These are phyloP conservation scores for Acanthamoeba castellanii DNA, from an alignment of 208 protist genomes.

Conservation along the genomic window DNA sequence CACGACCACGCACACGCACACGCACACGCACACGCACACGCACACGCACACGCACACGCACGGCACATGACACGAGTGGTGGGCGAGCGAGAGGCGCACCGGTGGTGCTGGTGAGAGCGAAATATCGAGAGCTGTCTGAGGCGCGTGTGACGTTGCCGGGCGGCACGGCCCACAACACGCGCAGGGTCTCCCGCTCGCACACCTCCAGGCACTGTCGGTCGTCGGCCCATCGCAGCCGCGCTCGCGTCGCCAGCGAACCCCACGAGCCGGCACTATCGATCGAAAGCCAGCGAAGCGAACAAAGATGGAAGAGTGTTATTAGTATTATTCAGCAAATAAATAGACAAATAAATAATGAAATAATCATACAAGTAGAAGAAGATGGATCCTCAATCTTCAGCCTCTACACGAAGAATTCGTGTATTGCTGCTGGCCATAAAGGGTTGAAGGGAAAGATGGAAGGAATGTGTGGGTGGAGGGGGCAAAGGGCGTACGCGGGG, in stretches of 20 bases:
- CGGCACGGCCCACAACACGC: conserved; percentile 11
- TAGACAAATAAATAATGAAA: not conserved
- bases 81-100: not conserved
- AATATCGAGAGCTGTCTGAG: not conserved
- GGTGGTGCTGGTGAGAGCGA: not conserved
- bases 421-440: not conserved
- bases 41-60: not conserved
- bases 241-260: not conserved
- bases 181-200: conserved; percentile 8
- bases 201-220: not conserved
- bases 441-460: no score
- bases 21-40: not conserved
- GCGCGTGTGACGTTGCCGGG: not conserved
- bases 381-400: no score
- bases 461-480: not conserved
- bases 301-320: not conserved
- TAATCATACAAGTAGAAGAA: not conserved
- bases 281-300: not conserved
- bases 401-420: not conserved
- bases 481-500: not conserved
- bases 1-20: not conserved
- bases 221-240: not conserved
- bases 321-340: not conserved
- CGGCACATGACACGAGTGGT: not conserved
- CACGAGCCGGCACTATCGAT: not conserved